Conservation (phyloP, 257 asterid genomes). For the Nicotiana obtusifolia region DNA sequence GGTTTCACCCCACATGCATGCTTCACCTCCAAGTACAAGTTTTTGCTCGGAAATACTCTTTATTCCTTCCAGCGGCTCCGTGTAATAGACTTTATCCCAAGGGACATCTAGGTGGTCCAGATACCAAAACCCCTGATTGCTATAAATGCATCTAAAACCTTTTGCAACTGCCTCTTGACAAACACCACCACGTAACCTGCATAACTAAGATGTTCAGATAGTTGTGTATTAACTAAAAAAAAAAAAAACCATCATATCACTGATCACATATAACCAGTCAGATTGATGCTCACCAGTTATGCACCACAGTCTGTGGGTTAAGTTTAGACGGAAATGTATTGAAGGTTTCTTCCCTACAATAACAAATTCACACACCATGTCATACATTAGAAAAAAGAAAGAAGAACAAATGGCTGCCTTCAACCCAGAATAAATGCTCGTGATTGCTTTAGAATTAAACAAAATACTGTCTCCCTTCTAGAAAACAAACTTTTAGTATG, state of each 20-base stretch:
- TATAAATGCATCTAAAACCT: slow-evolving; percentile 83
- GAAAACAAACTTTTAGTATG: neutral
- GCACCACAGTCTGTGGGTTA: slow-evolving; percentile 71
- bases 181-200: slow-evolving; percentile 74
- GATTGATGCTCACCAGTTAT: slow-evolving; percentile 61
- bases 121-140: slow-evolving; percentile 90
- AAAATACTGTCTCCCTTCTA: neutral
- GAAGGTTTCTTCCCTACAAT: slow-evolving; percentile 89
- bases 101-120: slow-evolving; percentile 90
- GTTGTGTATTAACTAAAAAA: neutral
- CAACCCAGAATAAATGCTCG: neutral
- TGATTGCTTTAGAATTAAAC: neutral
- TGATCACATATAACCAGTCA: slow-evolving; percentile 14
- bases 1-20: slow-evolving; percentile 90
- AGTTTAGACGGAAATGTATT: slow-evolving; percentile 58
- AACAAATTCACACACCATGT: slow-evolving; percentile 14
- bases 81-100: slow-evolving; percentile 62
- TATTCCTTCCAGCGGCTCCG: slow-evolving; percentile 78
- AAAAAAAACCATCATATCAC: neutral
- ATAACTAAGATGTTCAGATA: slow-evolving; percentile 19
- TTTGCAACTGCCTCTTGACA: slow-evolving; percentile 78
- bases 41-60: slow-evolving; percentile 51
- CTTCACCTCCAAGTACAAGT: slow-evolving; percentile 92
- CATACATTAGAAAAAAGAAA: neutral
- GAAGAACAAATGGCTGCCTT: neutral